phyloP scores from a whole-genome alignment of 2,329 filamentous ascomycete genomes.

The Epichloe sibirici region DNA sequence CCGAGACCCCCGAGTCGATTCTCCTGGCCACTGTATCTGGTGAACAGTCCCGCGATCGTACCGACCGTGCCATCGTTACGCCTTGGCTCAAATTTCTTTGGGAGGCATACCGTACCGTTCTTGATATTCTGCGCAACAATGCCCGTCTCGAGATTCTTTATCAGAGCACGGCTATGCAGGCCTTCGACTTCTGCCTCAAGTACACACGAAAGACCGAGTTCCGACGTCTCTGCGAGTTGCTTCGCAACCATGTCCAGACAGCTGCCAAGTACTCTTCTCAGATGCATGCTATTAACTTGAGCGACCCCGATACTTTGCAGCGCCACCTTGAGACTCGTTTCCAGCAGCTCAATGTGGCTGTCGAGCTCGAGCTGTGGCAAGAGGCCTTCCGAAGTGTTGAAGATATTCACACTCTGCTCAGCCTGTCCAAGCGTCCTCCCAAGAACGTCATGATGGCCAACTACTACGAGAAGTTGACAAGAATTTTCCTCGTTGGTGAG shows the following conservation, averaged over 20 bases:
- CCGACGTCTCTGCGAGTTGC: slow-evolving; percentile 91
- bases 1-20: slow-evolving; percentile 95
- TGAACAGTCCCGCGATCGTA: slow-evolving; percentile 93
- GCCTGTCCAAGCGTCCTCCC: slow-evolving; percentile 90
- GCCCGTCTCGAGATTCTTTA: slow-evolving; percentile 95
- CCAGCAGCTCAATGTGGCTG: slow-evolving; percentile 94
- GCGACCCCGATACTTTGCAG: slow-evolving; percentile 92
- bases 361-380: slow-evolving; percentile 97
- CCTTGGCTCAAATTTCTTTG: slow-evolving; percentile 99
- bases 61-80: slow-evolving; percentile 94
- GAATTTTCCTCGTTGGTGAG: slow-evolving; percentile 97
- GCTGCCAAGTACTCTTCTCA: slow-evolving; percentile 97
- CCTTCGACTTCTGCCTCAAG: slow-evolving; percentile 97
- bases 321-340: slow-evolving; percentile 96
- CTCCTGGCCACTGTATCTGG: slow-evolving; percentile 94
- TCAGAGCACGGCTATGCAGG: slow-evolving; percentile 94
- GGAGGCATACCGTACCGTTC: slow-evolving; percentile 97
- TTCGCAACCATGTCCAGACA: slow-evolving; percentile 97
- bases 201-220: slow-evolving; percentile 99
- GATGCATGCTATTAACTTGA: slow-evolving; percentile 99
- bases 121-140: slow-evolving; percentile 99
- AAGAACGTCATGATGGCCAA: slow-evolving; percentile 99
- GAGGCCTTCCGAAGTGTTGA: slow-evolving; percentile 98
- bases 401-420: slow-evolving; percentile 95
- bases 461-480: slow-evolving; percentile 98